These are phyloP conservation scores for Aspergillus kassunensis DNA, from an alignment of 495 filamentous ascomycete species.

Conservation along the genomic window DNA sequence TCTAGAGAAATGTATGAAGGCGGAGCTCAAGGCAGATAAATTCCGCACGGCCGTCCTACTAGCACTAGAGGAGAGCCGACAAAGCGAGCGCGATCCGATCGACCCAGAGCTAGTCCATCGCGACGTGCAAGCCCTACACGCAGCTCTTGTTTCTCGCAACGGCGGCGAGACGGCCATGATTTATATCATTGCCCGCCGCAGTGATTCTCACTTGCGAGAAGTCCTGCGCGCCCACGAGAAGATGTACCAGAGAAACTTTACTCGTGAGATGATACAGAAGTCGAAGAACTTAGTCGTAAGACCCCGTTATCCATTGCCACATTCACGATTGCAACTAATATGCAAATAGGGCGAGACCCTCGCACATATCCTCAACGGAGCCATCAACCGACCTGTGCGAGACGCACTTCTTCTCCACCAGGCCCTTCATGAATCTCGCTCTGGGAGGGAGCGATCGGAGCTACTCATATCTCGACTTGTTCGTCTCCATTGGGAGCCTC, in stretches of 20 bases:
- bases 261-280: conserved; percentile 80
- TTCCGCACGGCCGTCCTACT: conserved; percentile 86
- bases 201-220: conserved; percentile 77
- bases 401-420: conserved; percentile 94
- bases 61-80: conserved; percentile 73
- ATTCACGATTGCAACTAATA: conserved; percentile 6
- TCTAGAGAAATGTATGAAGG: conserved; percentile 80
- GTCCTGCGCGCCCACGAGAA: conserved; percentile 70
- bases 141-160: conserved; percentile 64
- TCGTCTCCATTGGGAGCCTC: conserved; percentile 78
- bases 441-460: conserved; percentile 71
- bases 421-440: conserved; percentile 63
- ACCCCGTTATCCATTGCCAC: too few relatives aligned
- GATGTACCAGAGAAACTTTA: conserved; percentile 71
- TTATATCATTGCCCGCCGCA: conserved; percentile 71
- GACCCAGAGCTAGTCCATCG: conserved; percentile 56
- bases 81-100: conserved; percentile 67
- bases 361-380: conserved; percentile 92
- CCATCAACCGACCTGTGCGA: conserved; percentile 91
- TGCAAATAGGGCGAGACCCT: conserved; percentile 77
- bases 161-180: conserved; percentile 93
- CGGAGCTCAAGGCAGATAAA: conserved; percentile 89
- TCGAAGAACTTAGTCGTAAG: conserved; percentile 86
- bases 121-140: conserved; percentile 68
- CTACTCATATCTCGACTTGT: conserved; percentile 77